Conservation (phyloP, 1,284 basidiomycete species). For the Puccinia novopanici region DNA sequence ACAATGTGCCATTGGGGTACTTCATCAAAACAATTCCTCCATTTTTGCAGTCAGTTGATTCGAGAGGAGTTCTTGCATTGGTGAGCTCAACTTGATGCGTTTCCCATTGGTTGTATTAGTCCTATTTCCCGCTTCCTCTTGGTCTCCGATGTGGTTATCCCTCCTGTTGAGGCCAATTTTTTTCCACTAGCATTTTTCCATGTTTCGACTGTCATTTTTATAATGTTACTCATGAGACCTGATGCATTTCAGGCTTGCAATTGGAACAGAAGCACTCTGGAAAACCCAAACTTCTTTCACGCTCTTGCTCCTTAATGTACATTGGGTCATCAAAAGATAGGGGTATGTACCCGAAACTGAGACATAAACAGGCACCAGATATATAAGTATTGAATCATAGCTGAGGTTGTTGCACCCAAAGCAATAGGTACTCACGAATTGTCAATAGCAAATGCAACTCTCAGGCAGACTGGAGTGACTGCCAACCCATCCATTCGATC, state of each 20-base stretch:
- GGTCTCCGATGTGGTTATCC: neutral
- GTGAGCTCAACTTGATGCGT: neutral
- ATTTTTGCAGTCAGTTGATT: neutral
- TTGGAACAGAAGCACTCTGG: neutral
- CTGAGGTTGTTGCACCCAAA: neutral
- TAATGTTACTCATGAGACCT: neutral
- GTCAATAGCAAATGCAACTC: neutral
- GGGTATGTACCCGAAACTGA: conserved; percentile 3
- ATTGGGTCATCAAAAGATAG: neutral
- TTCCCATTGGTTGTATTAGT: neutral
- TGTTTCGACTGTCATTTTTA: neutral
- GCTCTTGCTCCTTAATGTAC: neutral
- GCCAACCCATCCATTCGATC: neutral
- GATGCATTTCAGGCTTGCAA: neutral
- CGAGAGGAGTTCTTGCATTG: neutral
- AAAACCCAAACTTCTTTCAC: neutral
- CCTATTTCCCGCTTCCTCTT: neutral
- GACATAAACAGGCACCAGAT: neutral
- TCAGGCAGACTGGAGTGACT: too few relatives aligned
- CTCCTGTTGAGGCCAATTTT: neutral
- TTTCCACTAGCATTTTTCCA: neutral
- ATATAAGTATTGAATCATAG: neutral
- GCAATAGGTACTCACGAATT: neutral
- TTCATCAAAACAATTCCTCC: neutral
- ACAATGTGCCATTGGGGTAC: neutral